A percentile compares a stretch with the other conserved stretches of the same genome.
These are phyloP conservation scores for Citeromyces hawaiiensis DNA, from an alignment of 1,139 yeast genomes.

Conservation along the genomic window DNA sequence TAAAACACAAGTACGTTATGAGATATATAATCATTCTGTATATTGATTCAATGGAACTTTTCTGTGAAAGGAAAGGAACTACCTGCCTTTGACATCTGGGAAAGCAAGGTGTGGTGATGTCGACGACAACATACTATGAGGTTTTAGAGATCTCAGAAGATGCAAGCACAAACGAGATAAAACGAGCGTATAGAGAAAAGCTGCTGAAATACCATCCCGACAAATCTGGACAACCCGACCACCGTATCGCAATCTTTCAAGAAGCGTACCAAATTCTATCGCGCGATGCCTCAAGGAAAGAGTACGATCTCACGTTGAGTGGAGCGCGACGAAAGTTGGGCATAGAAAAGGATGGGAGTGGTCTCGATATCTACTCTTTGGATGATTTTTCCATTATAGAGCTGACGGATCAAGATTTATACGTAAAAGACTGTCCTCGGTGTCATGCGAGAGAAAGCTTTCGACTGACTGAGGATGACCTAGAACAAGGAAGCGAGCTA, in stretches of 20 bases:
- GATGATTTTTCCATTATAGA: slow-evolving; percentile 37
- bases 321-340: slow-evolving; percentile 31
- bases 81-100: no score
- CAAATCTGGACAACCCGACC: slow-evolving; percentile 23
- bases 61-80: no score
- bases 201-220: slow-evolving; percentile 71
- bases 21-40: no score
- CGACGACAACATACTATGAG: slow-evolving; percentile 27
- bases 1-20: no score
- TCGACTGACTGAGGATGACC: slow-evolving; percentile 41
- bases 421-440: slow-evolving; percentile 58
- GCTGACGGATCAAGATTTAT: slow-evolving; percentile 18
- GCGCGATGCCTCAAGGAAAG: slow-evolving; percentile 22
- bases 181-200: slow-evolving; percentile 43
- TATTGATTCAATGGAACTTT: no score
- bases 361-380: slow-evolving; percentile 50
- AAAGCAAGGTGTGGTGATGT: not conserved
- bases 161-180: slow-evolving; percentile 29
- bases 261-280: slow-evolving; percentile 46
- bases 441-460: slow-evolving; percentile 50
- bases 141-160: slow-evolving; percentile 31
- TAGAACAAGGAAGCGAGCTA: slow-evolving; percentile 16
- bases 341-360: slow-evolving; percentile 41
- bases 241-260: slow-evolving; percentile 22
- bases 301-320: slow-evolving; percentile 34